Evolutionary conservation across 306 rosid genomes (phyloP).

Genomic region (Pyrus pyrifolia): DNA sequence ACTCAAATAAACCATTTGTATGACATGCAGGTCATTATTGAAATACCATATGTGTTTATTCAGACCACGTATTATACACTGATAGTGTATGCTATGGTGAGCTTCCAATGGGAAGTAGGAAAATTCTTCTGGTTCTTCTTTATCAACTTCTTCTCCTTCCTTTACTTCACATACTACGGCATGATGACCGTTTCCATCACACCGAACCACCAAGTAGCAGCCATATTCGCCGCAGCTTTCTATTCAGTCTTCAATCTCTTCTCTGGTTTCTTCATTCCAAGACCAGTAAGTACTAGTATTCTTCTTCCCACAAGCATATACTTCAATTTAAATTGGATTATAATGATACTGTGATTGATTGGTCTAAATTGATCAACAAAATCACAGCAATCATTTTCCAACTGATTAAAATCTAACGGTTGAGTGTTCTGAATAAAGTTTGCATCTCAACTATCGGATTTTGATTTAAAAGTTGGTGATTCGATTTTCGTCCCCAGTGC

Average conservation of each 20-base stretch:
- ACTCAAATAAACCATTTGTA: not conserved
- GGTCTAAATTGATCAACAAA: too few relatives aligned
- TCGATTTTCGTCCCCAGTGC: not conserved
- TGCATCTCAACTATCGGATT: not conserved
- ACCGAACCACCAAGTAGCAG: constrained; percentile 93
- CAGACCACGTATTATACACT: constrained; percentile 67
- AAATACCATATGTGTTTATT: constrained; percentile 69
- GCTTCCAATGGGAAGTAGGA: constrained; percentile 65
- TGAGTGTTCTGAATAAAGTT: not conserved
- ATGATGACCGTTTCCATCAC: constrained; percentile 98
- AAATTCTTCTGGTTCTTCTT: constrained; percentile 95
- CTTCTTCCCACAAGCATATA: not conserved
- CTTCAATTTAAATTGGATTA: not conserved
- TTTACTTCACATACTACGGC: constrained; percentile 93
- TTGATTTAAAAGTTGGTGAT: too few relatives aligned
- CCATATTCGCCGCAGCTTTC: constrained; percentile 89
- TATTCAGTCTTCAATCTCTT: constrained; percentile 82
- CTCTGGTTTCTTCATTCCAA: constrained; percentile 94
- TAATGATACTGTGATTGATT: not conserved
- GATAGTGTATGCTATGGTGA: constrained; percentile 80
- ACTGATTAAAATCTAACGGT: not conserved
- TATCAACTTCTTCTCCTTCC: constrained; percentile 81
- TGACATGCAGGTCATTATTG: constrained; percentile 56
- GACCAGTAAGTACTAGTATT: constrained; percentile 60
- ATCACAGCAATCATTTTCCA: too few relatives aligned